Base-by-base conservation (phyloP, 768 basidiomycete species). In the Tubosaeta sp. region DNA sequence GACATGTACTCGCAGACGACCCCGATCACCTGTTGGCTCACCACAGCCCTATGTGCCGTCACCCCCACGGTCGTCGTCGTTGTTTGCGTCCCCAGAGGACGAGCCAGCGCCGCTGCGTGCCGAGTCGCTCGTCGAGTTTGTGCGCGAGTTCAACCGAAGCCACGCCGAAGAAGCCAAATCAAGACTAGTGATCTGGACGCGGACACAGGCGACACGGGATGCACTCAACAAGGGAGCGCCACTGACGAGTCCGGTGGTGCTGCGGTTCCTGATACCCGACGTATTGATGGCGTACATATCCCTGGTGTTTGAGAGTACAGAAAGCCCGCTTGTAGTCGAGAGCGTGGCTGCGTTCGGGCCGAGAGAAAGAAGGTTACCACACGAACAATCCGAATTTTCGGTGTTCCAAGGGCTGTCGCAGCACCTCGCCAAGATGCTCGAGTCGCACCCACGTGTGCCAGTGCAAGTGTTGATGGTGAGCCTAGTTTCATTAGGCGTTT, bases 261-360 rank as follows among this genome's bases (percentile, higher is more conserved):
- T 91, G 29, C 81, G 85, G 37, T 79, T 86, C 56, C 73, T 72
- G 14, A 80, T 88, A 50, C 72, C 73, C 2, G 86, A 91, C 58
- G 82, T 89, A 44, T 68, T 89, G 51, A 80, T 74, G 6, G 81
- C 82, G 51, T 90, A 83, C 71, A 61, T 89, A 41, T 80, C 78
- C 6, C 66, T 83, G 33, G 73, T 71, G 31, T 71, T 75, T 48
- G 66, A 60, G 3, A 59, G 56, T 27, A 52, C 64, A 33, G 70
- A 71, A 17, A 70, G 70, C 34, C 58, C 65, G n/a, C 69, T 83
- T 35, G 57, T 78, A 12, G 77, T 84, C 29, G 86, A 88, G 60
- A 85, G 76, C 50, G 75, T 86, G 41, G 76, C 82, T n/a, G 79
- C 77, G 10, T 87, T 89, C 65, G 88, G 85, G 6, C 82, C 88